Base-by-base conservation (phyloP, 352 stramenopile genomes). In the Thraustochytrium striatum region DNA sequence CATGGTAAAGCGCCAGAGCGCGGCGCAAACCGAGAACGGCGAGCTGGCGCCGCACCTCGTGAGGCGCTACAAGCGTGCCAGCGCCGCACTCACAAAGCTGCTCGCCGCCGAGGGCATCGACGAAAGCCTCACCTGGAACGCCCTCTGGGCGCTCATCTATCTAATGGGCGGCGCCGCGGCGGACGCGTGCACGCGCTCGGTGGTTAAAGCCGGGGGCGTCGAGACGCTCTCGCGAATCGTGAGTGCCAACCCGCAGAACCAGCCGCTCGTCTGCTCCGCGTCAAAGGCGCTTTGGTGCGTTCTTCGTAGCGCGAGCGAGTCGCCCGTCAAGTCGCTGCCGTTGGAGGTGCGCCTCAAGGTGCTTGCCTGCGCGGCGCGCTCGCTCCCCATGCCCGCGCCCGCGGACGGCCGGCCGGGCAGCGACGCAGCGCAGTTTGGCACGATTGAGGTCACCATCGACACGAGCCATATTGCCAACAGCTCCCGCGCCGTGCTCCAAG, bases 311-410 rank as follows among this genome's bases (percentile, higher is more conserved):
- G n/a, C n/a, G n/a, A n/a, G n/a, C n/a, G n/a, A n/a, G n/a, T 25
- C 16, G 47, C 47, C 25, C 25, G 65, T 61, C 65, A 28, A 39
- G 28, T 0, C 11, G 2, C 39, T 39, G 1, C 44, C 44, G 21
- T 43, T 75, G 13, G 47, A 58, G 0, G 65, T 75, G 39, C 44
- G 65, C 25, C 65, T 75, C 44, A 75, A 75, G 65, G 65, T 75
- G 8, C n/a, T 75, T 1, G 25, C 65, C 16, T 75, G 65, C 30
- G 65, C 65, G 2, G 39, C 65, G 21, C 32, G 65, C 21, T 65
- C 65, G 35, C 59, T 33, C 25, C 59, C 59, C 21, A 33, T 70
- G 7, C 9, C 33, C 0, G 28, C 25, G 25, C 19, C 65, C 16
- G 47, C 47, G 16, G 16, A 16, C 16, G 47, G 47, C 16, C 16